phyloP scores from a whole-genome alignment of 192 early-diverging fungal species.

The Gamsiella multidivaricata region DNA sequence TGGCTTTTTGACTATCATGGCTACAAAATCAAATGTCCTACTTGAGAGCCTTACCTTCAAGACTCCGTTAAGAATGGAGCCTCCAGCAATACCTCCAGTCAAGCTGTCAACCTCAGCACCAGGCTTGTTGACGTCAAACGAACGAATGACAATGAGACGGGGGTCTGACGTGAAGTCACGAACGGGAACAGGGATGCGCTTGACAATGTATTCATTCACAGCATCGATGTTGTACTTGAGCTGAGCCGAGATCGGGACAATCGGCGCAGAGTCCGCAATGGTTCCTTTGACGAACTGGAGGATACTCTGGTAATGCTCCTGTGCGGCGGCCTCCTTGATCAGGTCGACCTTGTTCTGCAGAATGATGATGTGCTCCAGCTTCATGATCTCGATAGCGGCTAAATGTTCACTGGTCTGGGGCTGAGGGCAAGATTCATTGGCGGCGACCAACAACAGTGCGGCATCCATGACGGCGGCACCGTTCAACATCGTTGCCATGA shows the following conservation, averaged over 20 bases:
- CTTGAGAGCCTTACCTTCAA: slow-evolving; percentile 74
- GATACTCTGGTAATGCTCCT: slow-evolving; percentile 92
- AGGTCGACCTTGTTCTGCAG: slow-evolving; percentile 99
- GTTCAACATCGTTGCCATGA: slow-evolving; percentile 99
- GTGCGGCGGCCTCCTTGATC: slow-evolving; percentile 91
- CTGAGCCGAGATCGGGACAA: slow-evolving; percentile 98
- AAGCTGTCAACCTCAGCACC: slow-evolving; percentile 92
- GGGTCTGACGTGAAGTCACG: slow-evolving; percentile 94
- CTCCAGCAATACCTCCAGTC: slow-evolving; percentile 98
- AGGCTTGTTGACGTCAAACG: slow-evolving; percentile 99
- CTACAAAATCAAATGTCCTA: too few species aligned
- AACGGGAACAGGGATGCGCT: slow-evolving; percentile 94
- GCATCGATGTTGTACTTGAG: slow-evolving; percentile 99
- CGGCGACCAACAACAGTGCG: slow-evolving; percentile 95
- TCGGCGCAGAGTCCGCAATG: slow-evolving; percentile 93
- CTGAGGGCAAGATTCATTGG: slow-evolving; percentile 98
- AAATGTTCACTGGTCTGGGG: slow-evolving; percentile 99
- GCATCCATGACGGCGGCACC: slow-evolving; percentile 99
- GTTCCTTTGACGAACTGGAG: slow-evolving; percentile 93
- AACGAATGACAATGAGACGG: slow-evolving; percentile 96
- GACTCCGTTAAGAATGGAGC: slow-evolving; percentile 93
- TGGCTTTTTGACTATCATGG: too few species aligned
- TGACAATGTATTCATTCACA: slow-evolving; percentile 97
- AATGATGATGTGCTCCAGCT: slow-evolving; percentile 95
- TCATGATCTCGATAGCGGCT: slow-evolving; percentile 99